Evolutionary conservation across 805 yeast genomes (phyloP), one percentile per base, ranked within the genome.

Genomic region (Candida wancherniae): DNA sequence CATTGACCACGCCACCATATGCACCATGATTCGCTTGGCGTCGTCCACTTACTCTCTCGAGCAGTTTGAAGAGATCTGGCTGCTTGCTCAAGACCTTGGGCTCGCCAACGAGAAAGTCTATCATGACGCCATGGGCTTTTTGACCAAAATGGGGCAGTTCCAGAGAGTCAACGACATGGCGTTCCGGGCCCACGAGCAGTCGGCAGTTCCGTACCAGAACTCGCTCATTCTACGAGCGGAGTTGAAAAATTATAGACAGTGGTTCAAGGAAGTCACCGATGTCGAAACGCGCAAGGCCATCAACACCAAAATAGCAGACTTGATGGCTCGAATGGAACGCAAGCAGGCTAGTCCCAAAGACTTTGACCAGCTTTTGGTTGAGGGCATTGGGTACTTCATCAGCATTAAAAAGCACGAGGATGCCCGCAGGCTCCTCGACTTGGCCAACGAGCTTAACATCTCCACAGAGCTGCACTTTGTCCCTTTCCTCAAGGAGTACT

Each of bases 151-250:
- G 17, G 59, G 55, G 6, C 58, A 59, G 29, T 52, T 45, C 34
- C 57, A 51, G 26, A 22, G 34, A 12, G 72, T 71, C 2, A 64
- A 64, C 27, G 40, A 37, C 8, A 29, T 55, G 19, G 46, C 61
- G 7, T 44, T 36, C 16, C 50, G 55, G 22, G 67, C 65, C 2
- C 68, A 63, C 26, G 32, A 29, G n/a, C 25, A 33, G 1, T 50
- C 61, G 5, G 29, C 34, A 3, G 51, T 51, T 12, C 67, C 68
- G 11, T 58, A 53, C 24, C 45, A 45, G 10, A 49, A 50, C 39
- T 44, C 57, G 3, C 45, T 40, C 5, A 44, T 63, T 4, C 53
- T 45, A 37, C 40, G 45, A 11, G 40, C 37, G 1, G 67, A 64
- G 30, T 33, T 61, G 20, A 48, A 44, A 29, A 61, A 59, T 29